phyloP scores from a whole-genome alignment of 2,329 filamentous ascomycete genomes.

The Sporothrix brunneoviolacea region DNA sequence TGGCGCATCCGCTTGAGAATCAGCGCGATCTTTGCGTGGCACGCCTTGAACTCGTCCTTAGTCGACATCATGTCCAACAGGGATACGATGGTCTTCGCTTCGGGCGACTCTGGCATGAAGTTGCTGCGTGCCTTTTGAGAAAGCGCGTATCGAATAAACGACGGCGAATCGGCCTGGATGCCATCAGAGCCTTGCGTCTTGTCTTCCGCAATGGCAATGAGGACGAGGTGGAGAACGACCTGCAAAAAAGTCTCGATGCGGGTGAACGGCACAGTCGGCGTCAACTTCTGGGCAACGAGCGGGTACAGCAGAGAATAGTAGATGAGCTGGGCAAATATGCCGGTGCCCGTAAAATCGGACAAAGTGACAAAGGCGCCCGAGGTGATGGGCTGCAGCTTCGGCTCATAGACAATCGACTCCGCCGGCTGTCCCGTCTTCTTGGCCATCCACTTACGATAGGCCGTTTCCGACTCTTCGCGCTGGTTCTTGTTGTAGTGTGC shows the following conservation, averaged over 20 bases:
- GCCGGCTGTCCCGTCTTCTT: constrained; percentile 75
- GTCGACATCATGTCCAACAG: constrained; percentile 55
- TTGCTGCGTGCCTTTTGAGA: constrained; percentile 56
- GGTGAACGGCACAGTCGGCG: constrained; percentile 69
- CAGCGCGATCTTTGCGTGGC: constrained; percentile 75
- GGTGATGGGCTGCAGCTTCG: constrained; percentile 67
- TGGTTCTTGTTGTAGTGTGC: constrained; percentile 97
- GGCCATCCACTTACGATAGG: constrained; percentile 80
- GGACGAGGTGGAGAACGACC: constrained; percentile 77
- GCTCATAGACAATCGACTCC: constrained; percentile 86
- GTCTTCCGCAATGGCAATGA: constrained; percentile 84
- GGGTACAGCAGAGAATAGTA: constrained; percentile 84
- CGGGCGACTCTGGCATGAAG: constrained; percentile 43
- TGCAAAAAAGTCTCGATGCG: constrained; percentile 88
- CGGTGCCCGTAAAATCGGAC: constrained; percentile 71
- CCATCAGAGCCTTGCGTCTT: constrained; percentile 36
- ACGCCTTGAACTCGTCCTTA: constrained; percentile 72
- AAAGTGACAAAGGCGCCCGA: constrained; percentile 72
- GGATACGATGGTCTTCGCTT: constrained; percentile 56
- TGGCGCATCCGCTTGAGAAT: constrained; percentile 81
- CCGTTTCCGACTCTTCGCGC: constrained; percentile 85
- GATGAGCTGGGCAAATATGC: constrained; percentile 82
- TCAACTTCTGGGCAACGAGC: constrained; percentile 59
- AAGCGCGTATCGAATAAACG: constrained; percentile 68
- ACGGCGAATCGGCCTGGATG: constrained; percentile 35